These are phyloP conservation scores for Plasmodium relictum DNA, from an alignment of 169 alveolate species.

Conservation along the genomic window DNA sequence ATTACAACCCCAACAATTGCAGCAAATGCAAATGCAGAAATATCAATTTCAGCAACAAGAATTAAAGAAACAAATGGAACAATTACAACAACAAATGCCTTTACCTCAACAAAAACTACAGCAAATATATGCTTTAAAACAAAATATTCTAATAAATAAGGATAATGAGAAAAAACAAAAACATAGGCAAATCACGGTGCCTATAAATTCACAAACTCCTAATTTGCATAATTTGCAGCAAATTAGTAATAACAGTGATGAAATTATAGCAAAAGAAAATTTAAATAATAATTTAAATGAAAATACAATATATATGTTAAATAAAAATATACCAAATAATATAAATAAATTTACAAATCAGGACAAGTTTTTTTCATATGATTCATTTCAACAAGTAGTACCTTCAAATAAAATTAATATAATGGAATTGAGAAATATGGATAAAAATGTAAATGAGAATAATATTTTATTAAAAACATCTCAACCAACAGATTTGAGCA, in stretches of 20 bases:
- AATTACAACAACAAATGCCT: constrained; percentile 51
- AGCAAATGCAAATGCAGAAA: constrained; percentile 41
- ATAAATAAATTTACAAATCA: constrained; percentile 29
- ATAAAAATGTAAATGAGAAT: constrained; percentile 40
- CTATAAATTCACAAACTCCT: constrained; percentile 20
- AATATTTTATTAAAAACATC: constrained; percentile 24
- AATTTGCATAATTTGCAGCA: constrained; percentile 33
- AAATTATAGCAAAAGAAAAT: constrained; percentile 28
- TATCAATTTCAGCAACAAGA: constrained; percentile 36
- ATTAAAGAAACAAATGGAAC: constrained; percentile 69
- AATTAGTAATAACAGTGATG: constrained; percentile 28
- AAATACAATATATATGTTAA: constrained; percentile 26
- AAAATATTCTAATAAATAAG: constrained; percentile 41
- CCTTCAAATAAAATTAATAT: constrained; percentile 30
- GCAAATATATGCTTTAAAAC: constrained; percentile 44
- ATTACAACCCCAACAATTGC: constrained; percentile 16
- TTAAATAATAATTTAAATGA: constrained; percentile 31
- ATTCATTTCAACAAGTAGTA: constrained; percentile 44
- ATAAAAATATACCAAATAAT: constrained; percentile 39
- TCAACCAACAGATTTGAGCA: constrained; percentile 34
- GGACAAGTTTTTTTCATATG: constrained; percentile 21
- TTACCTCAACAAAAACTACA: constrained; percentile 49
- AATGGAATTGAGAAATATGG: constrained; percentile 40
- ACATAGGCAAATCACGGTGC: constrained; percentile 39
- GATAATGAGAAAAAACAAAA: constrained; percentile 22